Evolutionary conservation across 257 asterid genomes (phyloP), one percentile per base, ranked within the genome.

Genomic region (Fraxinus excelsior): DNA sequence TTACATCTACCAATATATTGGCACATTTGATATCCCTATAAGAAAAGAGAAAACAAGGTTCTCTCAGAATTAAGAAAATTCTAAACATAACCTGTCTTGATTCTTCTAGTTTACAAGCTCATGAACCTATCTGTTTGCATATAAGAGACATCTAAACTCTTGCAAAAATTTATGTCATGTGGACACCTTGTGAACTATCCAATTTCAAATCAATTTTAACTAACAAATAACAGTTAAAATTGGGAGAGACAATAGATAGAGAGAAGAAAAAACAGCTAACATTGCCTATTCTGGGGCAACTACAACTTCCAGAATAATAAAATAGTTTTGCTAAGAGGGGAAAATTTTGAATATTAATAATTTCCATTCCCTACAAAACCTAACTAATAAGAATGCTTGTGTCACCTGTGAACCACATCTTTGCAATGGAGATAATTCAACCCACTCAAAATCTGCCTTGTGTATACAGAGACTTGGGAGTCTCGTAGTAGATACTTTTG

Each of bases 11-110:
- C 85, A 89, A 81, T 80, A 89, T 87, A 80, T 89, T 89, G 80
- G 94, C 94, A 53, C 94, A 89, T 84, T 89, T 89, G 77, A 89
- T 87, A 81, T 89, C 94, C 90, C 94, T 89, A 75, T 60, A 83
- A 75, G 74, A 78, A 76, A 3, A 79, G 78, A 70, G 66, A 72
- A 28, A 64, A 70, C 19, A 66, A 56, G 58, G 77, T 69, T 72
- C 38, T 29, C 67, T 76, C 67, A 84, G 82, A 77, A 16, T 18
- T 32, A 28, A 68, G 58, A 74, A 68, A 49, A 42, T 34, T 23
- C 25, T 13, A 32, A 7, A 49, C 31, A 46, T 31, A 58, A 35
- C 35, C 60, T 37, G 32, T 56, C 32, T 46, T n/a, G 14, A 70
- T 65, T 72, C 74, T 74, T 53, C 4, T 37, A 80, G 44, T 76